phyloP scores from a whole-genome alignment of 352 stramenopile species.

The Pythium aphanidermatum region DNA sequence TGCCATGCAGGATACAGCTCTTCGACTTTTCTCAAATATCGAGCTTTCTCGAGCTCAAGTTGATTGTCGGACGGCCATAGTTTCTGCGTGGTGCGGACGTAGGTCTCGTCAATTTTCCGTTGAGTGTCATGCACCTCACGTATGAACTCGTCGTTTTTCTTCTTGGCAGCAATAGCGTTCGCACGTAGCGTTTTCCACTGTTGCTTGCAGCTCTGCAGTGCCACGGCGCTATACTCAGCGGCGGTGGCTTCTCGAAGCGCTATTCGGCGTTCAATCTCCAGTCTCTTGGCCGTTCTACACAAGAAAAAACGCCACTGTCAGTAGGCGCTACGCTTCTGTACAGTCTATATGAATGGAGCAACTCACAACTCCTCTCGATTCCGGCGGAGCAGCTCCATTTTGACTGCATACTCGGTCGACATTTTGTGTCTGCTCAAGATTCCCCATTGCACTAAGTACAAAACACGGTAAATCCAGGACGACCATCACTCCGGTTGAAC shows the following conservation, averaged over 20 bases:
- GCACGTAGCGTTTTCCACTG: constrained; percentile 54
- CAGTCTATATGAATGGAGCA: too few relatives aligned
- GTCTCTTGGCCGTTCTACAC: constrained; percentile 38
- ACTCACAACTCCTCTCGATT: constrained; percentile 56
- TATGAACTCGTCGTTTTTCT: constrained; percentile 63
- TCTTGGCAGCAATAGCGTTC: constrained; percentile 33
- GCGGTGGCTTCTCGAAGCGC: constrained; percentile 63
- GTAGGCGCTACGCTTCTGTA: too few relatives aligned
- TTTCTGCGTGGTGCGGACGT: constrained; percentile 31
- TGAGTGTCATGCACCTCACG: constrained; percentile 42
- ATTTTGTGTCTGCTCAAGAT: constrained; percentile 21
- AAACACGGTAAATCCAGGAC: too few relatives aligned
- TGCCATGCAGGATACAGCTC: constrained; percentile 71
- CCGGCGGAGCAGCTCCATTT: constrained; percentile 50
- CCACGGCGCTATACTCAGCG: constrained; percentile 67
- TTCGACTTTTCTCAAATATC: constrained; percentile 56
- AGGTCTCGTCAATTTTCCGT: constrained; percentile 40
- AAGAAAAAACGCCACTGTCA: constrained; percentile 1
- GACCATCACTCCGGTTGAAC: constrained; percentile 3
- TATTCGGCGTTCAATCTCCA: constrained; percentile 69
- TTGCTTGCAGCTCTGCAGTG: constrained; percentile 52
- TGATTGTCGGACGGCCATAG: constrained; percentile 31
- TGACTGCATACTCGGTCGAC: constrained; percentile 50
- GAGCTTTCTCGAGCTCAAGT: constrained; percentile 52
- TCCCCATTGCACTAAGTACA: too few relatives aligned